Evolutionary conservation across 2,329 filamentous ascomycete genomes (phyloP), one percentile per base, ranked within the genome.

Genomic region (Trichophaea hybrida): DNA sequence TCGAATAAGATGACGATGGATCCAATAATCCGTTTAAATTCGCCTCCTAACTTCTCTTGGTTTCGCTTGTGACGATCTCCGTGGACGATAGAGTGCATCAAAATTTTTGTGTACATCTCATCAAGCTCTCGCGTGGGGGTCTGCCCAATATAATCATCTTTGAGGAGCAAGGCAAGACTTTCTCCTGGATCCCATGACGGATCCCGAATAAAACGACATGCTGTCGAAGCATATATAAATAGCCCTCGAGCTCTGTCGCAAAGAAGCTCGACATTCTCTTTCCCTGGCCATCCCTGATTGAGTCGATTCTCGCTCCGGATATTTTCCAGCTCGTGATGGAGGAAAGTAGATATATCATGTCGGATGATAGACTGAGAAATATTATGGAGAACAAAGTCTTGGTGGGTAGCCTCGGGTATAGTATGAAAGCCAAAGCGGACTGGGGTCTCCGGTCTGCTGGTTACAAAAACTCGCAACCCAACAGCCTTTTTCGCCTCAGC

Each of bases 151-250:
- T n/a, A n/a, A n/a, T n/a, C n/a, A n/a, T n/a, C n/a, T n/a, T 12
- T n/a, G n/a, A 59, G 37, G 35, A 64, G 31, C 7, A 43, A 12
- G 32, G 38, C 44, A 5, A 64, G 46, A n/a, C 40, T 53, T 51
- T 60, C 52, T 46, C 54, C 48, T 1, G 59, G 56, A 59, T 61
- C 40, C 35, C 43, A 48, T 5, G 17, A 1, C 31, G 35, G 32
- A 10, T 60, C 51, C 15, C 55, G 38, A 44, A 72, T 61, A 48
- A 69, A 70, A 15, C 65, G 68, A 61, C 68, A 71, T 8, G 65
- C 60, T 7, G 68, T 70, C 43, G 65, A 61, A 31, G 67, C 66
- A 58, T 62, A 69, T 37, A 70, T 69, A 58, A 70, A 70, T 17
- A 70, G 59, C 5, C 64, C 48, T 57, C 40, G 55, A 1, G 68